Evolutionary conservation across 176 grass and related monocot genomes (phyloP), one percentile per base, ranked within the genome.

Genomic region (Ensete glaucum): DNA sequence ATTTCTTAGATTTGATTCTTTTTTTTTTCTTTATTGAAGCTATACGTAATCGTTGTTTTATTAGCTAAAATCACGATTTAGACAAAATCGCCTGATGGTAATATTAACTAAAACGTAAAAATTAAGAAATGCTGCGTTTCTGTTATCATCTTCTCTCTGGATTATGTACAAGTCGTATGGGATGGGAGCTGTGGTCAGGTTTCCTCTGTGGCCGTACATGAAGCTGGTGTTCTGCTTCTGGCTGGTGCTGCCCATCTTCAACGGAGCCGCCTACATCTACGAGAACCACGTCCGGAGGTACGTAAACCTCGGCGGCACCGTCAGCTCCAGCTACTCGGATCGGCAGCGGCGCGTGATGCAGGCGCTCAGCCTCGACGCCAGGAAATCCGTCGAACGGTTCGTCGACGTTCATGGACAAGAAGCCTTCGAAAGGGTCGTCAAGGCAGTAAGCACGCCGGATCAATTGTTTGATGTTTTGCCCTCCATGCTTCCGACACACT

Each of bases 231-330:
- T 99, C 73, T 94, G 91, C 78, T 81, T 85, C 73, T 99, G 96
- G 96, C 71, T 99, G 91, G 96, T 99, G 82, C 84, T 99, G 9
- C 96, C 96, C 2, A 85, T 91, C 26, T 99, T 99, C 72, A 99
- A 99, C 54, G 96, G 96, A 57, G 96, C 96, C 16, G 96, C 96
- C 0, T 99, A 99, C 80, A 89, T 99, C 79, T 89, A 99, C 75
- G 88, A 91, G 77, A 74, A 83, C 9, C 73, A 88, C 59, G 88
- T 99, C 69, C 79, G 96, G 27, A 88, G 79, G 23, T 95, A 95
- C 80, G 86, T 99, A 81, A 99, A 95, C 83, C 88, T 96, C 23
- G 85, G 87, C 15, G 64, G 54, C 3, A 84, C 91, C 62, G 96
- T 94, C 78, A 89, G 49, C 69, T 82, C 88, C 14, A 67, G 1